Evolutionary conservation across 495 filamentous ascomycete genomes (phyloP), one percentile per base, ranked within the genome.

Genomic region (Annulohypoxylon stygium): DNA sequence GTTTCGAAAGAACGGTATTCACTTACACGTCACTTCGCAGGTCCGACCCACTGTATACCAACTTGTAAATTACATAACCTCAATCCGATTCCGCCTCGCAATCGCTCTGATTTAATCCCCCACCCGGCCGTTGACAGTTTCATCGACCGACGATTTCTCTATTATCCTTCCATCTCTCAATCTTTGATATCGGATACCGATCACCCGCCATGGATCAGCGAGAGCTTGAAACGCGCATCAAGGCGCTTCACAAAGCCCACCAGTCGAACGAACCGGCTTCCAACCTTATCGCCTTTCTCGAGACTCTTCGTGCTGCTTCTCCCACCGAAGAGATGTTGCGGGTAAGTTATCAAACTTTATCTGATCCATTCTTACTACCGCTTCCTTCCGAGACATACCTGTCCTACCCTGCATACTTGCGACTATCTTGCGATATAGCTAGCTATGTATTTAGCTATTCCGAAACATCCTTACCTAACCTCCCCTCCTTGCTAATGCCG

Each of bases 261-360:
- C 82, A 82, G 39, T 87, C 87, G 54, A 88, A 88, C 66, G 91
- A 95, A 70, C 86, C 93, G 0, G 70, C 92, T 7, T 74, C 88
- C 7, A 87, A 81, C 67, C 85, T 97, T 59, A 79, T 94, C 33
- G 80, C 82, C 23, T 85, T 98, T 36, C 83, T 99, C 39, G 90
- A 91, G 73, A 88, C 90, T 7, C 85, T 99, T 43, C 92, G 93
- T 81, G 89, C 88, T 68, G 92, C 95, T 14, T 86, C 86, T 30
- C 90, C 94, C n/a, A 93, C 93, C 12, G 97, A 99, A 81, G 93
- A 97, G 58, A 86, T 97, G 57, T 85, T 94, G 65, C 86, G 92
- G 39, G 89, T 91, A 84, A 73, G 89, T 86, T 25, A 54, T 33
- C 11, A 43, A 43, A 2, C 39, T 30, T 30, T 30, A 34, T 16